Conservation (phyloP, 768 basidiomycete genomes). For the Fomitopsis serialis region DNA sequence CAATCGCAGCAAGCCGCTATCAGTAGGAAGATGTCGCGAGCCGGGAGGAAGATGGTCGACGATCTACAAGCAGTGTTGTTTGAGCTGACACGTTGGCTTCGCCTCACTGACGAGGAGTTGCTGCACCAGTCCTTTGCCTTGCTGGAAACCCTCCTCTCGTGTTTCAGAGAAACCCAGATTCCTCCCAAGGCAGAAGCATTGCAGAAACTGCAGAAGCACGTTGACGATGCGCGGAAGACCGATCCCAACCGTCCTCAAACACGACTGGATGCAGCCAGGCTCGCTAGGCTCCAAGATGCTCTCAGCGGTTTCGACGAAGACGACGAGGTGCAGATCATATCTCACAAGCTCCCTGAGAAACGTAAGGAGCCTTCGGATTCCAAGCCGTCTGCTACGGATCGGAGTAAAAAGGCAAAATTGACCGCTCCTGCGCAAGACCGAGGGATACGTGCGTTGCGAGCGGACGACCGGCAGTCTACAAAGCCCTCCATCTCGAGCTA, state of each 20-base stretch:
- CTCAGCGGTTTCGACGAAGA: conserved; percentile 59
- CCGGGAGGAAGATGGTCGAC: conserved; percentile 71
- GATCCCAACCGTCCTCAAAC: conserved; percentile 42
- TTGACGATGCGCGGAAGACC: conserved; percentile 52
- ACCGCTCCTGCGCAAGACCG: not conserved
- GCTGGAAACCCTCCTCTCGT: conserved; percentile 70
- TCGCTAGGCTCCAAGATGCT: conserved; percentile 62
- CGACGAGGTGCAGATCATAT: conserved; percentile 53
- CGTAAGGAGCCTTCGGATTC: not conserved
- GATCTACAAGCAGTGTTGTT: conserved; percentile 75
- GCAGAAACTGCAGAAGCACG: conserved; percentile 61
- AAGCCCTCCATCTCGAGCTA: conserved; percentile 12
- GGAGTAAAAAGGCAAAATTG: not conserved
- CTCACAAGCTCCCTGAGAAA: conserved; percentile 25
- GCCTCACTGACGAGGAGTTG: conserved; percentile 88
- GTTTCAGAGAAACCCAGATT: conserved; percentile 61
- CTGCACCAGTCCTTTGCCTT: conserved; percentile 86
- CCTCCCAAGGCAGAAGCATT: conserved; percentile 51
- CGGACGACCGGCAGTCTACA: not conserved
- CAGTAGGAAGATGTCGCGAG: conserved; percentile 43
- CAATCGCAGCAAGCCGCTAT: conserved; percentile 24
- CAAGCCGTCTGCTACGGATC: not conserved
- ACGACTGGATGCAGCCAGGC: conserved; percentile 49
- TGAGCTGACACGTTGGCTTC: conserved; percentile 82
- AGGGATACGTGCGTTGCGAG: not conserved